Evolutionary conservation across 768 basidiomycete genomes (phyloP).

Genomic region (Dioszegia aurantiaca): DNA sequence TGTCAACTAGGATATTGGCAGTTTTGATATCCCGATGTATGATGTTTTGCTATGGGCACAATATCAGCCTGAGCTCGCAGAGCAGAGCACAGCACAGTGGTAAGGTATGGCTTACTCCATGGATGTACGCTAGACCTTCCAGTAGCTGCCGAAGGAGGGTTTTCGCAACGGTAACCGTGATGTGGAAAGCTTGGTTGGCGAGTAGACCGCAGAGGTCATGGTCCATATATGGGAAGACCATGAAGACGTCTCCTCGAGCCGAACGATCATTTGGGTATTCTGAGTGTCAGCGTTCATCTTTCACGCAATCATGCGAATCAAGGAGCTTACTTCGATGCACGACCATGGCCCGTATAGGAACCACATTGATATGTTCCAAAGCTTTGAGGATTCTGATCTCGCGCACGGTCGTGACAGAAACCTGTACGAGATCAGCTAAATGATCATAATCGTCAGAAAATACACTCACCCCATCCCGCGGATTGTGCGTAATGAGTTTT

Average conservation of each 20-base stretch:
- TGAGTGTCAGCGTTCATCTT: slow-evolving; percentile 1
- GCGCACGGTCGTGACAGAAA: slow-evolving; percentile 87
- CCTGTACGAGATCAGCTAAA: slow-evolving; percentile 32
- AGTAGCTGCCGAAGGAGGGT: slow-evolving; percentile 92
- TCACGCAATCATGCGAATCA: background rate
- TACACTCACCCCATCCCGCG: slow-evolving; percentile 77
- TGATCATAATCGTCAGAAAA: background rate
- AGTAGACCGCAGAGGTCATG: slow-evolving; percentile 93
- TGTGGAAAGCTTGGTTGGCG: slow-evolving; percentile 77
- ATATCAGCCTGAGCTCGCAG: slow-evolving; percentile 1
- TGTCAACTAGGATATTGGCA: slow-evolving; percentile 90
- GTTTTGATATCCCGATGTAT: slow-evolving; percentile 99
- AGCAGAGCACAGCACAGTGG: too few species aligned
- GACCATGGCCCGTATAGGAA: slow-evolving; percentile 89
- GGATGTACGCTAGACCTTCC: slow-evolving; percentile 96
- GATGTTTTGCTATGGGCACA: slow-evolving; percentile 74
- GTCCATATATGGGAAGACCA: slow-evolving; percentile 99
- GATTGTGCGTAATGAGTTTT: slow-evolving; percentile 92
- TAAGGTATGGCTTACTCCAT: slow-evolving; percentile 63
- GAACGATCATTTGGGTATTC: slow-evolving; percentile 27
- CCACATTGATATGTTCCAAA: slow-evolving; percentile 77
- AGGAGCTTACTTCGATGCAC: slow-evolving; percentile 57
- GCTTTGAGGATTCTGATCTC: slow-evolving; percentile 96
- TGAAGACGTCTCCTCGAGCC: slow-evolving; percentile 67
- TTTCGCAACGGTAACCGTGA: slow-evolving; percentile 83